Evolutionary conservation across 495 filamentous ascomycete genomes (phyloP), one percentile per base, ranked within the genome.

Genomic region (Hamigera avellanea): DNA sequence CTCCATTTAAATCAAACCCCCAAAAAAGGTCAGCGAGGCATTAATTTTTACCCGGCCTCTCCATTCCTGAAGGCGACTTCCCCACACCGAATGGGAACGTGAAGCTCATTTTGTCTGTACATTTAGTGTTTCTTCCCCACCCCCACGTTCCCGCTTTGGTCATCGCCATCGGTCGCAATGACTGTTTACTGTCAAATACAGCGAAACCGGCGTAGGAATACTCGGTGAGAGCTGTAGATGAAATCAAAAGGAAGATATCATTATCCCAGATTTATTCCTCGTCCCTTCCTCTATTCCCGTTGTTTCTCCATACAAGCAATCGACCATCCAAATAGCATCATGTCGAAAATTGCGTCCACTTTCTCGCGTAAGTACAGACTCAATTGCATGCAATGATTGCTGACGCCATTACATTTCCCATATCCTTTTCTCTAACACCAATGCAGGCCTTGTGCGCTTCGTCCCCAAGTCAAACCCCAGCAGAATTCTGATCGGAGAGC

Each of bases 361-460:
- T 66, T 66, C 33, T 63, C 62, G 47, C 62, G 62, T 64, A 56
- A 36, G 54, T 44, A 3, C 14, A 12, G n/a, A 13, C 14, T 26
- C 8, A 12, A 14, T 1, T 16, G 15, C 8, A 31, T 36, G 2
- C 9, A 19, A 8, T 5, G n/a, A n/a, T n/a, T n/a, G n/a, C n/a
- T n/a, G n/a, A n/a, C 12, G 25, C 7, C 12, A 26, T 26, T 12
- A 26, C 12, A 26, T 26, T 26, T 26, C 12, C 12, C 25, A 12
- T 7, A 7, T 30, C 14, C 9, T 15, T 18, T 10, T 14, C 9
- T 19, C 26, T 18, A 34, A 21, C 6, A 14, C 10, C 19, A 27
- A 5, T 17, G 17, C 40, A 77, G 73, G 73, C 49, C 62, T 78
- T 47, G 70, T 77, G 44, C 69, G 75, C 36, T 78, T 78, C 42